Evolutionary conservation across 129 eudicot genomes (phyloP).

Genomic region (Gnaphalium uliginosum): DNA sequence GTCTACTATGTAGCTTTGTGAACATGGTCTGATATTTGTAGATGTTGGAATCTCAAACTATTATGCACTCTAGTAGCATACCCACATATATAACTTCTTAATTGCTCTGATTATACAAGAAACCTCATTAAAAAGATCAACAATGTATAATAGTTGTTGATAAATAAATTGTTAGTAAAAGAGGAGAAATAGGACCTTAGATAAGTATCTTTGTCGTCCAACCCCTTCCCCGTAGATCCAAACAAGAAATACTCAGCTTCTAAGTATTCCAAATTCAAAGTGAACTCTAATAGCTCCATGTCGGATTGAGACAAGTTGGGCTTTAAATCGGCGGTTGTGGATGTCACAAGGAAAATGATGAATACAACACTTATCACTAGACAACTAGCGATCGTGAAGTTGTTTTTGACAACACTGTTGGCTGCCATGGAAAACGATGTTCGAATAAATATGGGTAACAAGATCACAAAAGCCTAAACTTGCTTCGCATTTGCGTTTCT

Average conservation of each 20-base stretch:
- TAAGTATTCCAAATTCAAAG: slow-evolving; percentile 69
- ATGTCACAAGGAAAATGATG: background rate
- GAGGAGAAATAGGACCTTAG: slow-evolving; percentile 43
- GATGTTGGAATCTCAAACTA: too few species aligned
- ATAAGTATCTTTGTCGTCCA: slow-evolving; percentile 27
- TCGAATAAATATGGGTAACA: background rate
- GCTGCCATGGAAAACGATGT: slow-evolving; percentile 1
- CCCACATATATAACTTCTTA: slow-evolving; percentile 21
- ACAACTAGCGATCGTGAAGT: too few species aligned
- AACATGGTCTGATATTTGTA: too few species aligned
- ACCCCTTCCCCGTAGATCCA: slow-evolving; percentile 72
- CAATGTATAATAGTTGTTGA: background rate
- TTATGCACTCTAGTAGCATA: too few species aligned
- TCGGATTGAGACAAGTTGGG: background rate
- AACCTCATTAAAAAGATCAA: background rate
- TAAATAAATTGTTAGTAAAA: background rate
- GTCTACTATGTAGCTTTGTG: background rate
- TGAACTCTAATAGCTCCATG: slow-evolving; percentile 26
- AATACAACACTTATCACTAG: background rate
- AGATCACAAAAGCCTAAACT: too few species aligned
- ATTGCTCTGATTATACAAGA: slow-evolving; percentile 55
- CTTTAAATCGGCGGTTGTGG: background rate
- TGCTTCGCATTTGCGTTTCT: background rate
- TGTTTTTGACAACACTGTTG: too few species aligned
- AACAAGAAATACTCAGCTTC: slow-evolving; percentile 82